Base-by-base conservation (phyloP, 495 filamentous ascomycete genomes). In the Daldinia bambusicola region DNA sequence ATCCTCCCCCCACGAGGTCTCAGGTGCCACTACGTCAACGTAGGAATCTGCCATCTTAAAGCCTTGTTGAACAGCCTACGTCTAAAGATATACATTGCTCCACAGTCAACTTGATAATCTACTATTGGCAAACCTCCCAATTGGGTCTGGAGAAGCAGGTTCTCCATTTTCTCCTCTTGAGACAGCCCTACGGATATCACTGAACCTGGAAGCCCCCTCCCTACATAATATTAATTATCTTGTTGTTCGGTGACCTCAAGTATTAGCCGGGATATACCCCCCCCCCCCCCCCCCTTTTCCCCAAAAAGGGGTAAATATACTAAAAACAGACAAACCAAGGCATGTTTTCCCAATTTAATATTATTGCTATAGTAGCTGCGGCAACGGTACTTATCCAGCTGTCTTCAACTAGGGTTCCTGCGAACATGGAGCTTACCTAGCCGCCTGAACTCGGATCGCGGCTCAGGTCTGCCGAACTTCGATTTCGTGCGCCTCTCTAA, bases 1-100 rank as follows among this genome's bases (percentile, higher is more conserved):
- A 30, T 60, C 36, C 34, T 64, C 65, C 70, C 70, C 70, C 70
- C 70, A 65, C 64, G 57, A 62, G 43, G 45, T 52, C 51, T 48
- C 55, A 45, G 64, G 41, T 62, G n/a, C 16, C 51, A 18, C 40
- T 18, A 26, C 31, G 14, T 32, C 30, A 41, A 40, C 37, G 34
- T 55, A 51, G 53, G 53, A 38, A 22, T 36, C 32, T 32, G 32
- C n/a, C 26, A 53, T 30, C n/a, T 52, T 9, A 48, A 48, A 48
- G 18, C 43, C 20, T 22, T 9, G 18, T 22, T 9, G 18, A 20
- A 20, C 16, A 18, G 18, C 43, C 18, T 53, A 53, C 26, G 31
- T 0, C 50, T 53, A 30, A 53, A 32, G 30, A 31, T 53, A 43
- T 14, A 12, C 12, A 14, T 16, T 14, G 50, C 22, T 53, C 6